Percentiles rank a stretch among this genome's conserved stretches.
phyloP scores from a whole-genome alignment of 1,284 basidiomycete genomes.

The Cutaneotrichosporon sp. region DNA sequence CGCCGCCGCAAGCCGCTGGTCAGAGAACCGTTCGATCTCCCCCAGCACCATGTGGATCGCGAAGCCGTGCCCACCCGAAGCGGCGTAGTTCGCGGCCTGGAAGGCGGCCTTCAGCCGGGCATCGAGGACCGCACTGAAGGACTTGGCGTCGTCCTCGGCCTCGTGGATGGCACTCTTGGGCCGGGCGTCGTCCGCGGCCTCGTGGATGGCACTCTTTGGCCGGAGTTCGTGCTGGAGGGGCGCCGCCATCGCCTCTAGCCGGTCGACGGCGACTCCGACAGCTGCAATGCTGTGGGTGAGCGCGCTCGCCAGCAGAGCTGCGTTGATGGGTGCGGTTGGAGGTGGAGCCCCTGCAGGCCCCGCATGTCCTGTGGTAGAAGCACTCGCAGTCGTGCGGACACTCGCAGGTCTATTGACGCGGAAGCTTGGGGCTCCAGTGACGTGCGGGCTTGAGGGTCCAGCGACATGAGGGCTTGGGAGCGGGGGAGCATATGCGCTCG shows the following conservation, averaged over 20 bases:
- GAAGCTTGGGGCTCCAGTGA: too few relatives aligned
- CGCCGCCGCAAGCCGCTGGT: not conserved
- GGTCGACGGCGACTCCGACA: not conserved
- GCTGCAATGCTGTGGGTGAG: not conserved
- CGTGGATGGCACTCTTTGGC: too few relatives aligned
- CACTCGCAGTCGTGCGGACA: too few relatives aligned
- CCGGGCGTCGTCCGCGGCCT: not conserved
- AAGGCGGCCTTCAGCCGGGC: not conserved
- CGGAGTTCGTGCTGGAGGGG: not conserved
- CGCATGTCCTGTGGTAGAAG: too few relatives aligned
- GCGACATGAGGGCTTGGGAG: too few relatives aligned
- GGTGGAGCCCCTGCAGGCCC: too few relatives aligned
- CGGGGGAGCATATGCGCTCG: too few relatives aligned
- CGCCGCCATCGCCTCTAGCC: not conserved
- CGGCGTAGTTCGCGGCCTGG: not conserved
- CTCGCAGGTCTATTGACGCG: too few relatives aligned
- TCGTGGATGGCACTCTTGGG: not conserved
- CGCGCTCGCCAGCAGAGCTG: not conserved
- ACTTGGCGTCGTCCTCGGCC: not conserved
- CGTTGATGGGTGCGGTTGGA: not conserved
- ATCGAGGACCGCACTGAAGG: not conserved
- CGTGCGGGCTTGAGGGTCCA: too few relatives aligned
- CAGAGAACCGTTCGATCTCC: not conserved
- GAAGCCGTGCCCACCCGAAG: not conserved
- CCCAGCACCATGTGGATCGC: not conserved